A percentile compares a stretch with the other conserved stretches of the same genome.
Conservation (phyloP, 306 rosid genomes). For the Dalbergia cultrata region DNA sequence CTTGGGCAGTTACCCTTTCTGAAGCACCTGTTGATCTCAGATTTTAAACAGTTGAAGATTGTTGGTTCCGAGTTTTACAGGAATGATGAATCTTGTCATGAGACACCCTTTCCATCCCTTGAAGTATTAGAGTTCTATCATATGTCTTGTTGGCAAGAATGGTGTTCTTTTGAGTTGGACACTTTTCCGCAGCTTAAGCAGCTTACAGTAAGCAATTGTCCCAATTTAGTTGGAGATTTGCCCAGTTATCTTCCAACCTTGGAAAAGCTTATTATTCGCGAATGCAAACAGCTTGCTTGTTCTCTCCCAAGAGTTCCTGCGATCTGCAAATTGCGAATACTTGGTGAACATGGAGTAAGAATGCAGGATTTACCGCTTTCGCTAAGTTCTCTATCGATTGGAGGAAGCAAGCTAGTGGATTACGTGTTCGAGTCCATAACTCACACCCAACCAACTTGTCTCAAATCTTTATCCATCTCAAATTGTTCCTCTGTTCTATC, state of each 20-base stretch:
- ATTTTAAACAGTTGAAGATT: background rate
- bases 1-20: background rate
- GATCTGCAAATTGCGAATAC: background rate
- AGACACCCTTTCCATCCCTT: background rate
- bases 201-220: background rate
- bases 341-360: background rate
- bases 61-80: background rate
- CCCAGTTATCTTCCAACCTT: too few species aligned
- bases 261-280: background rate
- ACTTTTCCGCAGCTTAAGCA: background rate
- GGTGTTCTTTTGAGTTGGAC: background rate
- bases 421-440: background rate
- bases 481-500: background rate
- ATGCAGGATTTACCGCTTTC: constrained; percentile 11
- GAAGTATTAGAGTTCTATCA: background rate
- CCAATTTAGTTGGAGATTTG: too few species aligned
- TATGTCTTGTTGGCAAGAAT: background rate
- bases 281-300: background rate
- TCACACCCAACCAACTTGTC: background rate
- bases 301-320: background rate
- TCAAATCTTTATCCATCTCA: background rate
- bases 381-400: background rate
- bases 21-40: background rate
- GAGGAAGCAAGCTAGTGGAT: background rate
- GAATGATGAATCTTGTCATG: background rate